A percentile compares a stretch with the other conserved stretches of the same genome.
These are phyloP conservation scores for Auriculariales sp. DNA, from an alignment of 768 basidiomycete species.

Conservation along the genomic window DNA sequence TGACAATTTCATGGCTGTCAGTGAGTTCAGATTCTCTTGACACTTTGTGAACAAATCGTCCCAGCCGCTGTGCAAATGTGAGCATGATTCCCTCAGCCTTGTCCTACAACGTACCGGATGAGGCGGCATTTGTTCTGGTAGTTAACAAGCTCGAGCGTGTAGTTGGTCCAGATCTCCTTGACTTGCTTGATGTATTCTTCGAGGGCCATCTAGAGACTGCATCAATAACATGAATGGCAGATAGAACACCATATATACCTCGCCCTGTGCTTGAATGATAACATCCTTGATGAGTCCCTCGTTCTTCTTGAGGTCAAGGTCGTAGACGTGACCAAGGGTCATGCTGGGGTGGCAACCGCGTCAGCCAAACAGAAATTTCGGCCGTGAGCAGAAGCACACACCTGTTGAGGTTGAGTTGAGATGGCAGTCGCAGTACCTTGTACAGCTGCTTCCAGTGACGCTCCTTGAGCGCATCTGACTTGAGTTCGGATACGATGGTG, in stretches of 20 bases:
- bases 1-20: constrained; percentile 93
- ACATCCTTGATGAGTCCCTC: constrained; percentile 86
- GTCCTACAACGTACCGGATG: constrained; percentile 43
- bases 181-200: constrained; percentile 95
- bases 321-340: constrained; percentile 94
- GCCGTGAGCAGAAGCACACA: constrained; percentile 21
- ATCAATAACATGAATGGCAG: constrained; percentile 11
- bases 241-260: constrained; percentile 31
- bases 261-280: constrained; percentile 93
- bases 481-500: constrained; percentile 78
- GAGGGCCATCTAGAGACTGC: constrained; percentile 61
- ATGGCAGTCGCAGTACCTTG: constrained; percentile 66
- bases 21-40: constrained; percentile 89
- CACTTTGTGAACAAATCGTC: constrained; percentile 96
- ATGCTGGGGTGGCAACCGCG: constrained; percentile 38
- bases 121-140: constrained; percentile 98
- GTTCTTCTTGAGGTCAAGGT: constrained; percentile 89
- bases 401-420: constrained; percentile 64
- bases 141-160: constrained; percentile 89
- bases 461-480: constrained; percentile 93
- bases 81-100: neutral
- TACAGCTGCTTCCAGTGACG: constrained; percentile 97
- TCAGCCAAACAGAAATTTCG: neutral
- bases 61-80: constrained; percentile 53
- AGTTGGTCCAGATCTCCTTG: constrained; percentile 92